Base-by-base conservation (phyloP, 2,329 filamentous ascomycete genomes). In the Zasmidium citrigriseum region DNA sequence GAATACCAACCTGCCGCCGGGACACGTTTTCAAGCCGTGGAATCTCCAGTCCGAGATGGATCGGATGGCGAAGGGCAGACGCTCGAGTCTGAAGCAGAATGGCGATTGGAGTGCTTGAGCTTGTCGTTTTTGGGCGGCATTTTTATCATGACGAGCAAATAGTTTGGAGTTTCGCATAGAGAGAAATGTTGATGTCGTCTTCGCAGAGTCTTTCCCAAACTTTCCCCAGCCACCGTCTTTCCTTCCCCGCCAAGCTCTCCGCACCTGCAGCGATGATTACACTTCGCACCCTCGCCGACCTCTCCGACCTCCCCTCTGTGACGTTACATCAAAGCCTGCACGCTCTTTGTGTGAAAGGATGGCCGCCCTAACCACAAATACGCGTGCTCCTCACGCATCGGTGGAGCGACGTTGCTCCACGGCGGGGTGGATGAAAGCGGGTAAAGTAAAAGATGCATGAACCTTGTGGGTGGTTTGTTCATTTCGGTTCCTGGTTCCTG, bases 1-100 rank as follows among this genome's bases (percentile, higher is more conserved):
- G 45, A 54, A 54, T 25, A 54, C 52, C 27, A 54, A 54, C 21
- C 21, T 54, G 3, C 52, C 52, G 2, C 52, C 52, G 20, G 52
- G 52, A 27, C 52, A 54, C 47, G 52, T 54, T 20, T 47, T 27
- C 25, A 27, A 48, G 34, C 52, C 52, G 3, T 54, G 52, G 52
- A 54, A 45, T 20, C 41, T 54, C n/a, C 21, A 54, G 34, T 54
- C 51, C 27, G 51, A 54, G 51, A 21, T 46, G 3, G 29, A 45
- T 21, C 7, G 51, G 16, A 54, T 54, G 34, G 34, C 22, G 22
- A 54, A 34, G 45, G 51, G 51, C 23, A 46, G 34, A 46, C 41
- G 41, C 29, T 54, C 51, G 21, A 46, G 41, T 46, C 38, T 54
- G 41, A 54, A 54, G 18, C 21, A 54, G 51, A 54, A 54, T 24